phyloP scores from a whole-genome alignment of 2,329 filamentous ascomycete genomes.

The Leptoxyphium fumago region DNA sequence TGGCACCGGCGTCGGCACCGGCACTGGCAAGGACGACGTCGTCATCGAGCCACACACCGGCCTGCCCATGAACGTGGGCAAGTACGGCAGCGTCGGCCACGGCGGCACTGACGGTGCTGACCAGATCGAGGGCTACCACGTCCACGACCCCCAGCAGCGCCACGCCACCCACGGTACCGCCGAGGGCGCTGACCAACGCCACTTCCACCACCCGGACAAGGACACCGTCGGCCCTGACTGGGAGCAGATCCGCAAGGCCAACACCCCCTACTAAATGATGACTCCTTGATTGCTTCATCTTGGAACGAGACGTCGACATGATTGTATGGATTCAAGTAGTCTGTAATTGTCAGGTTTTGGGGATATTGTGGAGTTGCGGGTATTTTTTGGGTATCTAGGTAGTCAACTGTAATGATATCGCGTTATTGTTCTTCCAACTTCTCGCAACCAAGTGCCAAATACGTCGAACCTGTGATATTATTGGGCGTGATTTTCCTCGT shows the following conservation, averaged over 20 bases:
- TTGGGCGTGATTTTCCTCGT: too few relatives aligned
- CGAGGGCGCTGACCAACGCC: conserved; percentile 2
- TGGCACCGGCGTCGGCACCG: not conserved
- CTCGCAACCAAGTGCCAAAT: too few relatives aligned
- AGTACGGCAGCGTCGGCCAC: conserved; percentile 21
- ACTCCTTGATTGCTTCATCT: too few relatives aligned
- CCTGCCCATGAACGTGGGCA: conserved; percentile 25
- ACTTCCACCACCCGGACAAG: conserved; percentile 1
- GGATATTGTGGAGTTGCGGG: too few relatives aligned
- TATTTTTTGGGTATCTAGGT: too few relatives aligned
- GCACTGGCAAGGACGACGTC: conserved; percentile 6
- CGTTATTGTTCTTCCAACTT: too few relatives aligned
- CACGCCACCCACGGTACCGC: not conserved
- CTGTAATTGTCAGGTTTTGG: too few relatives aligned
- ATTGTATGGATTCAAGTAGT: too few relatives aligned
- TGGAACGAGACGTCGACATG: too few relatives aligned
- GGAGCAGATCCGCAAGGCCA: conserved; percentile 4
- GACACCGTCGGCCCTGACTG: conserved; percentile 6
- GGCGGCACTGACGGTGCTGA: conserved; percentile 24
- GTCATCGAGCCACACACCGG: conserved; percentile 26
- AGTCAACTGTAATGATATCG: too few relatives aligned
- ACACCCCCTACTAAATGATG: not conserved
- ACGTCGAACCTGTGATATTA: too few relatives aligned
- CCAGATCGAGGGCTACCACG: conserved; percentile 16
- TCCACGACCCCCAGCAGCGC: not conserved